Conservation (phyloP, 192 early-diverging fungal genomes). For the Podila epigama region DNA sequence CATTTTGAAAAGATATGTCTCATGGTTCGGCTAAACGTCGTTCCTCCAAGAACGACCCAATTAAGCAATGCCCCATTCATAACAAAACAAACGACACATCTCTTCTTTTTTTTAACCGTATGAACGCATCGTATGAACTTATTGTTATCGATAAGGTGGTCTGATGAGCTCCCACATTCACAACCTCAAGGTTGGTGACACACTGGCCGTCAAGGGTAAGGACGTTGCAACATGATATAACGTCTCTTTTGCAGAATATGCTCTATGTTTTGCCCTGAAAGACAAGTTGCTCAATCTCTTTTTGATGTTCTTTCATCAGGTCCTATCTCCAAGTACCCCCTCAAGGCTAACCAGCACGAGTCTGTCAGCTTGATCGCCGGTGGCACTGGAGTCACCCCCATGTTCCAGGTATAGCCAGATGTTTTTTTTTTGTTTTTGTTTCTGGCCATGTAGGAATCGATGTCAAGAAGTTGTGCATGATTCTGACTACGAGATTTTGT, state of each 20-base stretch:
- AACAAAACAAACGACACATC: background rate
- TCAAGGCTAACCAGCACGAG: constrained; percentile 66
- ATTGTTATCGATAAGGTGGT: too few relatives aligned
- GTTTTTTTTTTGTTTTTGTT: too few relatives aligned
- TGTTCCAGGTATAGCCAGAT: constrained; percentile 34
- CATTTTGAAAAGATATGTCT: background rate
- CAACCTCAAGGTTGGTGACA: constrained; percentile 71
- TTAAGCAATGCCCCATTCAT: too few relatives aligned
- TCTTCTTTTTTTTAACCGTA: constrained; percentile 6
- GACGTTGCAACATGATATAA: background rate
- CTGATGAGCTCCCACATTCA: constrained; percentile 66
- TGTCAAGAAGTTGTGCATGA: too few relatives aligned
- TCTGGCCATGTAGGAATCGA: too few relatives aligned
- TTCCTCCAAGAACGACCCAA: too few relatives aligned
- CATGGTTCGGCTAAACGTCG: background rate
- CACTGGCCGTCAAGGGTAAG: constrained; percentile 71
- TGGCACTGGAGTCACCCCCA: constrained; percentile 80
- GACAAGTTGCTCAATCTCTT: background rate
- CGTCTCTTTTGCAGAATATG: background rate
- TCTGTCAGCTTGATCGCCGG: constrained; percentile 78
- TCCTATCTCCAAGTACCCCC: constrained; percentile 71
- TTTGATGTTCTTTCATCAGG: constrained; percentile 43
- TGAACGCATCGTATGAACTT: too few relatives aligned
- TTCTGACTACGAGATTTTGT: background rate
- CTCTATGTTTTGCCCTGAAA: background rate